Evolutionary conservation across 1,284 basidiomycete genomes (phyloP).

Genomic region (Salmacisia buchloeana): DNA sequence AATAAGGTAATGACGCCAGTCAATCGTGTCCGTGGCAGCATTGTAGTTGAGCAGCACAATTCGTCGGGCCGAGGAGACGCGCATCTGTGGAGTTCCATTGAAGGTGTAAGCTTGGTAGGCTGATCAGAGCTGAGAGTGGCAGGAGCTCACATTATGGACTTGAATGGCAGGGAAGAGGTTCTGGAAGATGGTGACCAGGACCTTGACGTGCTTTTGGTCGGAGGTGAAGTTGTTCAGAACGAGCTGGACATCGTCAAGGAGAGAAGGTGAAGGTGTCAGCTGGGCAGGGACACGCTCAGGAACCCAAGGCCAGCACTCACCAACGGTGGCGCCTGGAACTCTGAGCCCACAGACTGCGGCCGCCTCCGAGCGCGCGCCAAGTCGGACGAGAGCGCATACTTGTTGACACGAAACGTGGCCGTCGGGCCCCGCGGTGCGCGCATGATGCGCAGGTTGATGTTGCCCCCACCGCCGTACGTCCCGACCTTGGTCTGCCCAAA

Average conservation of each 20-base stretch:
- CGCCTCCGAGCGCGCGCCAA: constrained; percentile 64
- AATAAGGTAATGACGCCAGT: constrained; percentile 91
- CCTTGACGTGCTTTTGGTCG: constrained; percentile 62
- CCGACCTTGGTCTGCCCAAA: constrained; percentile 56
- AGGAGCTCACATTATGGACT: constrained; percentile 56
- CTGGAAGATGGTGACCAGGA: constrained; percentile 73
- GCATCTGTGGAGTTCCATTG: constrained; percentile 51
- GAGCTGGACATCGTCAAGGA: constrained; percentile 56
- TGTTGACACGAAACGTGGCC: constrained; percentile 83
- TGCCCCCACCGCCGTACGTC: constrained; percentile 52
- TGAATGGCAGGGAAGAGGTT: constrained; percentile 79
- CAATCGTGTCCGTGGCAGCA: constrained; percentile 75
- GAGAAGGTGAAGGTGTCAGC: background rate
- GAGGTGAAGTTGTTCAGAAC: constrained; percentile 59
- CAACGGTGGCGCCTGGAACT: constrained; percentile 78
- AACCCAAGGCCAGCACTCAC: constrained; percentile 55
- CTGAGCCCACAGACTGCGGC: constrained; percentile 67
- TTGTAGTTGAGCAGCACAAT: constrained; percentile 92
- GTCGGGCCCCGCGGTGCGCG: constrained; percentile 89
- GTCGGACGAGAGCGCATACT: constrained; percentile 86
- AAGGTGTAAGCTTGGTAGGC: constrained; percentile 11
- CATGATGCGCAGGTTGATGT: constrained; percentile 70
- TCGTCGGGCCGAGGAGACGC: constrained; percentile 75
- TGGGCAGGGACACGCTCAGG: background rate
- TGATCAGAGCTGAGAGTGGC: constrained; percentile 19